Evolutionary conservation across 2,329 filamentous ascomycete species (phyloP), one percentile per base, ranked within the genome.

Genomic region (Ascochyta pisi): DNA sequence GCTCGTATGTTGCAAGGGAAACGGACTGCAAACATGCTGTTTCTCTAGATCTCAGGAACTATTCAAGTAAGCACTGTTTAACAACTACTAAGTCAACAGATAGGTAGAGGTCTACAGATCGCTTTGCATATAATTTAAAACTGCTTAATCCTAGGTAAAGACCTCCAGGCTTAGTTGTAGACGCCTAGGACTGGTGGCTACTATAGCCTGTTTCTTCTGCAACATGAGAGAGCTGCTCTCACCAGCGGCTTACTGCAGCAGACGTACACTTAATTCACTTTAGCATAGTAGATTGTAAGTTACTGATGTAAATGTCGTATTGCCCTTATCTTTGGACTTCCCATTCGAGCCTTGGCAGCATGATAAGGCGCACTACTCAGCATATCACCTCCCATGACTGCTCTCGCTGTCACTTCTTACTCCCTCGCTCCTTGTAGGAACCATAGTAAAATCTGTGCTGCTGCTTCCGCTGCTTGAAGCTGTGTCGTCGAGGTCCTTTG

Each of bases 401-500:
- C 42, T 51, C 29, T 56, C 47, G 43, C 42, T 56, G n/a, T 51
- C 34, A 44, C 42, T 60, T 41, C 60, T 57, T 54, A 40, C 42
- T 42, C 43, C 44, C 24, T 54, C 58, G 38, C 51, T 55, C 33
- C 52, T 54, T n/a, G 57, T 70, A 15, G 59, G 59, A 22, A 67
- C 61, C 35, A 50, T 40, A 3, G 67, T 68, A 31, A 59, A 58
- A 24, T 69, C 63, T 29, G 63, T 57, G 47, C 65, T 70, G 31
- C 63, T 66, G 26, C 52, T 59, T 35, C 44, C 38, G 50, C 67
- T 68, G 7, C n/a, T 45, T 35, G 47, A 50, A 8, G 37, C 44
- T 34, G 31, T 42, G 39, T 47, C 51, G 7, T 65, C 56, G 41
- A 54, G 8, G 12, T 57, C 49, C 38, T 51, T 50, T 31, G 53